phyloP scores from a whole-genome alignment of 495 filamentous ascomycete species.

The Lasiosphaeria hispida region DNA sequence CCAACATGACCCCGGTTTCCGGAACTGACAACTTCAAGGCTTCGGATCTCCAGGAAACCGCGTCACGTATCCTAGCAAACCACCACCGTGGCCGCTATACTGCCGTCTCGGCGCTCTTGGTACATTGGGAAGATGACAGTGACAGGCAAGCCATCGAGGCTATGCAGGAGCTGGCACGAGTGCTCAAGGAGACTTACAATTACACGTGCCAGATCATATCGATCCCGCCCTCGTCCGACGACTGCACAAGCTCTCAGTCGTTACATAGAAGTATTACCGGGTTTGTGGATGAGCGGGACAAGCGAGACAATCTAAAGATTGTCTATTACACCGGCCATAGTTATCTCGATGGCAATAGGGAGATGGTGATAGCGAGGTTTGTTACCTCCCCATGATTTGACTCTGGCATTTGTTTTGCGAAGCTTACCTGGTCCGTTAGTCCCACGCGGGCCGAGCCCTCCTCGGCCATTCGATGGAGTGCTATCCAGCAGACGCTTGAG shows the following conservation, averaged over 20 bases:
- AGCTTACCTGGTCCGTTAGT: slow-evolving; percentile 20
- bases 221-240: slow-evolving; percentile 42
- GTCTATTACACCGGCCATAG: slow-evolving; percentile 49
- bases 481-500: slow-evolving; percentile 47
- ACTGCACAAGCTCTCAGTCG: slow-evolving; percentile 42
- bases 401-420: slow-evolving; percentile 4
- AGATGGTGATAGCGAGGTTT: slow-evolving; percentile 50
- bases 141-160: slow-evolving; percentile 31
- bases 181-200: slow-evolving; percentile 43
- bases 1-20: slow-evolving; percentile 31
- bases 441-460: slow-evolving; percentile 40
- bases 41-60: slow-evolving; percentile 38
- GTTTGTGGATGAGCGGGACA: slow-evolving; percentile 44
- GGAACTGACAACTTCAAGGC: slow-evolving; percentile 39
- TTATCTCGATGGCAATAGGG: slow-evolving; percentile 44
- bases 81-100: slow-evolving; percentile 45
- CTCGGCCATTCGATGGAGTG: slow-evolving; percentile 45
- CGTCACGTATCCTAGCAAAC: slow-evolving; percentile 38
- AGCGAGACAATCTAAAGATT: slow-evolving; percentile 46
- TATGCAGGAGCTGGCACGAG: slow-evolving; percentile 39
- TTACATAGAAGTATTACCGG: slow-evolving; percentile 40
- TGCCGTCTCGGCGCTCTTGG: slow-evolving; percentile 40
- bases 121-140: slow-evolving; percentile 48
- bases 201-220: slow-evolving; percentile 40
- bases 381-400: neutral